Evolutionary conservation across 352 stramenopile genomes (phyloP).

Genomic region (Phytopythium kandeliae): DNA sequence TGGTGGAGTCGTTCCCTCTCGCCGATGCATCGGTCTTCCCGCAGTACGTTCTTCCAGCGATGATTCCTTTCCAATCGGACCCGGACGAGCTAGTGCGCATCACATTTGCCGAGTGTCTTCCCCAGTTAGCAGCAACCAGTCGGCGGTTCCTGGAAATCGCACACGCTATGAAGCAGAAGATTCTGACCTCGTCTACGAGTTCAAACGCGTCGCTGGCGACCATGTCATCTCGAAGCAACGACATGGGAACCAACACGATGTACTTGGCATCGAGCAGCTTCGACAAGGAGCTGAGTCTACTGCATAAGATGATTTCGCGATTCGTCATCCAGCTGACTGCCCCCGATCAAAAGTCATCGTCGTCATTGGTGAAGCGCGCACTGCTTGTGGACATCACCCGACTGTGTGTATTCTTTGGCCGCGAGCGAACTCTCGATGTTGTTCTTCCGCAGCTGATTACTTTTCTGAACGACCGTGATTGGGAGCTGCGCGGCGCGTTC

Average conservation of each 20-base stretch:
- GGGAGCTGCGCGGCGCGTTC: slow-evolving; percentile 80
- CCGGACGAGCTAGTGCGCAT: slow-evolving; percentile 91
- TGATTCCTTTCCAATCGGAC: slow-evolving; percentile 88
- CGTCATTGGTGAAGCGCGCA: slow-evolving; percentile 91
- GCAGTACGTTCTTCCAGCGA: slow-evolving; percentile 94
- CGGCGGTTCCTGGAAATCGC: slow-evolving; percentile 93
- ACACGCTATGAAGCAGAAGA: slow-evolving; percentile 81
- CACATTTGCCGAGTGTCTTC: slow-evolving; percentile 93
- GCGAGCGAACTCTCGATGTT: slow-evolving; percentile 92
- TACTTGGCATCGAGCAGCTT: slow-evolving; percentile 87
- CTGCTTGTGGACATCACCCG: slow-evolving; percentile 93
- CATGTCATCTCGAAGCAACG: slow-evolving; percentile 31
- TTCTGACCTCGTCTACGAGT: slow-evolving; percentile 31
- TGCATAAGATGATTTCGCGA: slow-evolving; percentile 92
- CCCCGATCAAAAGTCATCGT: slow-evolving; percentile 86
- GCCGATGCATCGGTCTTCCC: slow-evolving; percentile 96
- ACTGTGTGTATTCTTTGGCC: slow-evolving; percentile 96
- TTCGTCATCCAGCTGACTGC: slow-evolving; percentile 93
- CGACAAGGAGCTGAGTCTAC: slow-evolving; percentile 86
- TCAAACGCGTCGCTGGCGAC: slow-evolving; percentile 15
- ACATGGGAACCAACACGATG: slow-evolving; percentile 19
- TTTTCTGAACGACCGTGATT: slow-evolving; percentile 96
- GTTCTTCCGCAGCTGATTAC: slow-evolving; percentile 96
- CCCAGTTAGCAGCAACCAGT: slow-evolving; percentile 89
- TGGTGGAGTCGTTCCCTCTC: slow-evolving; percentile 90